Base-by-base conservation (phyloP, 805 yeast species). In the Lachancea meyersii region DNA sequence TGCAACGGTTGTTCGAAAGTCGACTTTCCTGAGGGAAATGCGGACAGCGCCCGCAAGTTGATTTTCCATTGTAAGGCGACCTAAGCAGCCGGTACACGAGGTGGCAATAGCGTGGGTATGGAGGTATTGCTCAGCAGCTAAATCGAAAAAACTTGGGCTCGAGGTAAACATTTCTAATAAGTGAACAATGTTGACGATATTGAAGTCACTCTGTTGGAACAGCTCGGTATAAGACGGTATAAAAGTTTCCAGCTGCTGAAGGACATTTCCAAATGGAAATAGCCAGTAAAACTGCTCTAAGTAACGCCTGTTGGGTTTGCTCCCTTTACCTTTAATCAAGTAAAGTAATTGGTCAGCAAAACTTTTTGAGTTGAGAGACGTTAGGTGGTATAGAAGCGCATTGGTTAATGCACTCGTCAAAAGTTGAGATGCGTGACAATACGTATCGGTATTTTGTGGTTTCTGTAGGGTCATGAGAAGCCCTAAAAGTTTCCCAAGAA, bases 351-450 rank as follows among this genome's bases (percentile, higher is more conserved):
- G 40, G 43, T 44, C 19, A 35, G 50, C 39, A 10, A 58, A 48
- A 9, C 54, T 63, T 16, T 37, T 37, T 2, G 41, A 19, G 5
- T 46, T 53, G 35, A 57, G 48, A 1, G 55, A 34, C 39, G 57
- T 64, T 20, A 53, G 27, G 6, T 46, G 45, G 3, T 68, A 56
- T 3, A 73, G 60, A 36, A 73, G 61, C 6, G 68, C 55, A 11
- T 61, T 55, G 1, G 74, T 54, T 4, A 74, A 47, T 1, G 67
- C 55, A 21, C 60, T 56, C 10, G 52, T 50, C 18, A 72, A 53
- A 30, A 58, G 60, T 3, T 64, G 60, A 23, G 61, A 48, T 5
- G 61, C 50, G n/a, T 49, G 51, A 24, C 49, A 52, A 43, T 61
- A 68, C 7, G 57, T 57, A 0, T 51, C 39, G 0, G 61, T 50